These are phyloP conservation scores for Penicillium brevicompactum DNA, from an alignment of 2,329 filamentous ascomycete species.

Conservation along the genomic window DNA sequence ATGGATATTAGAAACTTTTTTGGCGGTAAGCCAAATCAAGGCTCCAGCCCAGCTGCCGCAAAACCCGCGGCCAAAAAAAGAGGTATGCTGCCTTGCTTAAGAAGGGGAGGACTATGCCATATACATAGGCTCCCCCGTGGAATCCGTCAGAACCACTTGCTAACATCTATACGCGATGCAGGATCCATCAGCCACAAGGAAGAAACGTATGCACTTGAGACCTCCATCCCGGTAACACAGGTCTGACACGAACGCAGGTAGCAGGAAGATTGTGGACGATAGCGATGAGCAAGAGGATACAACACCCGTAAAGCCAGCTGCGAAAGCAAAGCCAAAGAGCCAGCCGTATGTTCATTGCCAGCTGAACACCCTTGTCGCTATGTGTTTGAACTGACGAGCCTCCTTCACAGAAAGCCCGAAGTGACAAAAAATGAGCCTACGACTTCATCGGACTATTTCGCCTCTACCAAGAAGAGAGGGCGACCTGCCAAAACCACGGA, in stretches of 20 bases:
- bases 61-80: constrained; percentile 43
- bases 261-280: constrained; percentile 75
- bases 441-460: constrained; percentile 66
- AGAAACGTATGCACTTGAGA: constrained; percentile 35
- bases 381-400: constrained; percentile 6
- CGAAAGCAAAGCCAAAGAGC: constrained; percentile 39
- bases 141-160: neutral
- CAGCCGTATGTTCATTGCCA: constrained; percentile 49
- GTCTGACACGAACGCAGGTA: constrained; percentile 34
- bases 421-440: constrained; percentile 58
- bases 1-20: constrained; percentile 98
- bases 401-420: constrained; percentile 47
- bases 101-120: neutral
- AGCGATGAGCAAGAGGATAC: constrained; percentile 74
- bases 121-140: neutral
- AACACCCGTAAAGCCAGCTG: constrained; percentile 41
- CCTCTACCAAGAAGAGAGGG: constrained; percentile 58
- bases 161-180: constrained; percentile 16
- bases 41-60: constrained; percentile 49
- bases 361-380: neutral
- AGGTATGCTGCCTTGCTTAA: constrained; percentile 34
- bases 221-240: neutral
- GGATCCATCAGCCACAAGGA: constrained; percentile 33
- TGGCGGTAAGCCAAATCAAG: constrained; percentile 68
- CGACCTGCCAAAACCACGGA: constrained; percentile 39